Conservation (phyloP, 2,329 filamentous ascomycete species). For the Plenodomus biglobosus region DNA sequence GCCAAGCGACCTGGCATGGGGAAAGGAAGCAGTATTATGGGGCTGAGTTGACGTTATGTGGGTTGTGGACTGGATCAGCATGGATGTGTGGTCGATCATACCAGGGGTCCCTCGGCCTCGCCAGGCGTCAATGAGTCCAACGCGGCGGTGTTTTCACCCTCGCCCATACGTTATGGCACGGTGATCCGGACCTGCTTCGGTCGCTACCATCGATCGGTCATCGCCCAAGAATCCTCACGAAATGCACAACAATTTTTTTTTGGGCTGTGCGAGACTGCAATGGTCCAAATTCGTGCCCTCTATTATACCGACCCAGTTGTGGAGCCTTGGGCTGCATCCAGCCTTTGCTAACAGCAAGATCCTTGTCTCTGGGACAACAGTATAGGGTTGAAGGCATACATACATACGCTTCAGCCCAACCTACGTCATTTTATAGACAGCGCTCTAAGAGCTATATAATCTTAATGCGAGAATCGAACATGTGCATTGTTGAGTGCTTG, state of each 20-base stretch:
- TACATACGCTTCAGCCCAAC: background rate
- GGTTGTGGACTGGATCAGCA: background rate
- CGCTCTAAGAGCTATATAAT: too few species aligned
- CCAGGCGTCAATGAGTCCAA: background rate
- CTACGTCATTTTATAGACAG: background rate
- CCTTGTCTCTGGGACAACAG: background rate
- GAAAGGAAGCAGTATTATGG: slow-evolving; percentile 16
- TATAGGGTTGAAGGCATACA: background rate
- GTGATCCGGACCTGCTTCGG: too few species aligned
- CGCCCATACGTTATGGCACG: too few species aligned
- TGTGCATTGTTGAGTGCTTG: too few species aligned
- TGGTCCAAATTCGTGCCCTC: background rate
- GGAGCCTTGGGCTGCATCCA: background rate
- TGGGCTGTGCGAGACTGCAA: too few species aligned
- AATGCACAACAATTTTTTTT: too few species aligned
- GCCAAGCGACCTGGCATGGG: slow-evolving; percentile 18
- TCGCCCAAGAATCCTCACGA: too few species aligned
- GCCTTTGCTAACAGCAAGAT: background rate
- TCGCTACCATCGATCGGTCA: too few species aligned
- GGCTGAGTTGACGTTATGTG: slow-evolving; percentile 15
- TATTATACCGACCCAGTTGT: background rate
- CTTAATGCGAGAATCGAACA: background rate
- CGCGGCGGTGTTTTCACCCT: too few species aligned
- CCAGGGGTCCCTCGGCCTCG: slow-evolving; percentile 2
- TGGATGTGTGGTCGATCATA: slow-evolving; percentile 7